Conservation (phyloP, 2,329 filamentous ascomycete genomes). For the Botrytis cinerea region DNA sequence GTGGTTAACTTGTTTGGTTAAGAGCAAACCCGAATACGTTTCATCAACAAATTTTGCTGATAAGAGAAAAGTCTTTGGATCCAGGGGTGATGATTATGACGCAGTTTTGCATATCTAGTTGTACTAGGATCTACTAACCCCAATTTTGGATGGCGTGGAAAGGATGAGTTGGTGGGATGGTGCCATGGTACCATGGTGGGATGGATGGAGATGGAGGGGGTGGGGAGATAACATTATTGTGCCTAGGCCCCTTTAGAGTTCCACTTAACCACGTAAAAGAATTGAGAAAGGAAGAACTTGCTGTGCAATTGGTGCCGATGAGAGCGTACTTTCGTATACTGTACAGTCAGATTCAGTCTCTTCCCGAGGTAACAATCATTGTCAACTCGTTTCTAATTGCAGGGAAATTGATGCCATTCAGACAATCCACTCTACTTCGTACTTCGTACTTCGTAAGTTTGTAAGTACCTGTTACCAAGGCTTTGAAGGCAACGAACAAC, state of each 20-base stretch:
- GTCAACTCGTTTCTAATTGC: background rate
- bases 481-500: background rate
- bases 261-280: constrained; percentile 15
- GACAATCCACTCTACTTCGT: background rate
- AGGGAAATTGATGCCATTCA: constrained; percentile 4
- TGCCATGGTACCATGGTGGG: background rate
- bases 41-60: background rate
- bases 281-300: constrained; percentile 3
- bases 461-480: background rate
- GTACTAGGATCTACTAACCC: background rate
- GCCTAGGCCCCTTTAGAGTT: background rate
- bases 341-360: background rate
- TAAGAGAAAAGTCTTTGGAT: constrained; percentile 12
- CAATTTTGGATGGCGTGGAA: background rate
- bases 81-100: background rate
- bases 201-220: background rate
- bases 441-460: background rate
- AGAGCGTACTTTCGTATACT: background rate
- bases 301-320: background rate
- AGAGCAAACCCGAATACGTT: background rate
- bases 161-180: constrained; percentile 4
- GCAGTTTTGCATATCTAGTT: constrained; percentile 11
- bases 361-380: background rate
- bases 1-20: background rate
- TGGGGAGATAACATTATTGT: background rate